Conservation (phyloP, 1,284 basidiomycete species). For the Apiotrichum porosum region DNA sequence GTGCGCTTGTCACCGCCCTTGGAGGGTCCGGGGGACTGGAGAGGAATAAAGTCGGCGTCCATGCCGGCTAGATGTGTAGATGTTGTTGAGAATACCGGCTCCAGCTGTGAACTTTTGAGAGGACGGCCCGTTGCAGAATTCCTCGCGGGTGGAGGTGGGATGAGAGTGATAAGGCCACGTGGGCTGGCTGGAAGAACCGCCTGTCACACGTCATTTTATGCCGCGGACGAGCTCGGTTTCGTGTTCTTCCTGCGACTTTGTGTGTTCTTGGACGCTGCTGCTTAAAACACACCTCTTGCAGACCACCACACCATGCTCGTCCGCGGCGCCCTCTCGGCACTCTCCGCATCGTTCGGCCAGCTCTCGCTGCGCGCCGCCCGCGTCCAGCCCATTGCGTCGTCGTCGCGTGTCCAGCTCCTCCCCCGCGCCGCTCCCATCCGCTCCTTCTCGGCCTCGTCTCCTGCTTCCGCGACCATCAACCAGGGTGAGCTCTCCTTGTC, state of each 20-base stretch:
- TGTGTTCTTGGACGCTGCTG: no score
- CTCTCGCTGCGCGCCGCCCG: conserved; percentile 21
- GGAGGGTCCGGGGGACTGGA: conserved; percentile 8
- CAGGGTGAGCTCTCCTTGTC: conserved; percentile 51
- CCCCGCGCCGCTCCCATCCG: conserved; percentile 42
- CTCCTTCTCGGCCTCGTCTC: conserved; percentile 62
- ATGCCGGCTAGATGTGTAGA: conserved; percentile 12
- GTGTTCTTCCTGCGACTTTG: no score
- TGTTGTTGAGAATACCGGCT: not conserved
- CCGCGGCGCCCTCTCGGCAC: conserved; percentile 18
- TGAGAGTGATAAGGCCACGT: conserved; percentile 9
- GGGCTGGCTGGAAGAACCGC: no score
- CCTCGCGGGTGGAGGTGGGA: not conserved
- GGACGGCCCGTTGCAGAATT: not conserved
- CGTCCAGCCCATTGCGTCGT: conserved; percentile 23
- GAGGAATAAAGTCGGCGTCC: conserved; percentile 38
- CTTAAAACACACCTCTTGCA: no score
- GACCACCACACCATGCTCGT: conserved; percentile 11
- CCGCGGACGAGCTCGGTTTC: no score
- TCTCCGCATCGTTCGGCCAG: conserved; percentile 28
- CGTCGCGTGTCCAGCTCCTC: conserved; percentile 17
- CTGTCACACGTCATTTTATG: no score
- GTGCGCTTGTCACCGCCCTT: not conserved
- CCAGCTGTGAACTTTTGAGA: not conserved
- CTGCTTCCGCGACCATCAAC: conserved; percentile 66